Base-by-base conservation (phyloP, 1,139 yeast species). In the Kluyveromyces sp. region DNA sequence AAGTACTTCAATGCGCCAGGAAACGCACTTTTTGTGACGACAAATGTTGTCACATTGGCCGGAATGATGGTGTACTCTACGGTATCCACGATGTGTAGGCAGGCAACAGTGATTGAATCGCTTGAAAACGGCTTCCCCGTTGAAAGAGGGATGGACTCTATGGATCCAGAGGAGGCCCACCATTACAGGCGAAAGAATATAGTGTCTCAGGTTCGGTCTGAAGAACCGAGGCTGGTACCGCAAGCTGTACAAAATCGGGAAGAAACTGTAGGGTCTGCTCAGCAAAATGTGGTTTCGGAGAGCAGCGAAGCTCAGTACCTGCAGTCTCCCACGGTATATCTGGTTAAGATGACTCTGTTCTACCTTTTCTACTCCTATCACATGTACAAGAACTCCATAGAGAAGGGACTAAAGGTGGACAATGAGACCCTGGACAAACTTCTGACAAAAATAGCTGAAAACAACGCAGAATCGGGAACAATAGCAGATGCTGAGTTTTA, bases 1-100 rank as follows among this genome's bases (percentile, higher is more conserved):
- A 47, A 48, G n/a, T 60, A 60, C 47, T 57, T 59, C 42, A 59
- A 59, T 47, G 56, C 61, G 1, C 65, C 65, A 7, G 58, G 57
- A 1, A 60, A 60, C 47, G 52, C 58, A 3, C 49, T 57, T 52
- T 60, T 60, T 46, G 61, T 60, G n/a, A 57, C 65, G 3, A 57
- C 62, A 6, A 60, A 60, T 46, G 44, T 60, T 2, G 52, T 58
- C 4, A 51, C 62, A 3, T 53, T 60, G 43, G 52, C 55, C 7
- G 63, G 62, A 6, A 46, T 60, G 17, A 58, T 59, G 20, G 51
- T 61, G 9, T 57, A 55, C 43, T 52, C 56, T 34, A 54, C 63
- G 6, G 28, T 58, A 35, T 50, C 49, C 11, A 45, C 48, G 33
- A 39, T 51, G 12, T 49, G 46, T 13, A 46, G 47, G 36, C 58